These are phyloP conservation scores for Hypomontagnella monticulosa DNA, from an alignment of 495 filamentous ascomycete species.

Conservation along the genomic window DNA sequence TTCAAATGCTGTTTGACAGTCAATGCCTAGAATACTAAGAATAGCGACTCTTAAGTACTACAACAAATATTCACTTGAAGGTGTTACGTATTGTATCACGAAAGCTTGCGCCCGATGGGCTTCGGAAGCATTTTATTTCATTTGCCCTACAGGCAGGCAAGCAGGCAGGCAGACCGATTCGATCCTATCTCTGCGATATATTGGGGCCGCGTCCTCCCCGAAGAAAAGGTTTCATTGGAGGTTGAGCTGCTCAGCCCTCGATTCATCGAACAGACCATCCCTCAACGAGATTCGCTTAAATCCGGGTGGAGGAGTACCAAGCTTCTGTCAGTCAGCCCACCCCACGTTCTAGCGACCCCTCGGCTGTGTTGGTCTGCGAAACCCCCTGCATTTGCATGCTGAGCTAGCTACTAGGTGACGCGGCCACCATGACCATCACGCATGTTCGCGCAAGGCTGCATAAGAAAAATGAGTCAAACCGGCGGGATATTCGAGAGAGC, in stretches of 20 bases:
- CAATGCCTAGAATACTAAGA: no score
- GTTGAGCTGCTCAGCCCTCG: constrained; percentile 32
- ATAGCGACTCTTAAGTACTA: neutral
- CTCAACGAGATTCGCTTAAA: constrained; percentile 31
- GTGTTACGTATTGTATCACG: neutral
- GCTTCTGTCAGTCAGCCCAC: constrained; percentile 34
- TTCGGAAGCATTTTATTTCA: constrained; percentile 18
- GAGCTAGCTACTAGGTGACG: constrained; percentile 36
- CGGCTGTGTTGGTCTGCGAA: constrained; percentile 8
- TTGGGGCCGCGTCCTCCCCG: neutral
- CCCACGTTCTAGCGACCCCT: constrained; percentile 25
- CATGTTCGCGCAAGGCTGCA: constrained; percentile 13
- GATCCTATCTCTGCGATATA: constrained; percentile 6
- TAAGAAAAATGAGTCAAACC: constrained; percentile 26
- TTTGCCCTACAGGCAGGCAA: neutral
- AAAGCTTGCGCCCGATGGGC: constrained; percentile 21
- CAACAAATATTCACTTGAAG: neutral
- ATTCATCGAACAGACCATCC: constrained; percentile 17
- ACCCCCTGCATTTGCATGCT: constrained; percentile 28
- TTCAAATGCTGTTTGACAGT: no score
- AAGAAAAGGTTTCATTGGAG: constrained; percentile 27
- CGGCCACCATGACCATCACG: constrained; percentile 29
- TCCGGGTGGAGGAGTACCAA: constrained; percentile 21
- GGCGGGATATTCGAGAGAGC: constrained; percentile 19
- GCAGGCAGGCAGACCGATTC: constrained; percentile 12